phyloP scores from a whole-genome alignment of 495 filamentous ascomycete species.

The Pyronema omphalodes region DNA sequence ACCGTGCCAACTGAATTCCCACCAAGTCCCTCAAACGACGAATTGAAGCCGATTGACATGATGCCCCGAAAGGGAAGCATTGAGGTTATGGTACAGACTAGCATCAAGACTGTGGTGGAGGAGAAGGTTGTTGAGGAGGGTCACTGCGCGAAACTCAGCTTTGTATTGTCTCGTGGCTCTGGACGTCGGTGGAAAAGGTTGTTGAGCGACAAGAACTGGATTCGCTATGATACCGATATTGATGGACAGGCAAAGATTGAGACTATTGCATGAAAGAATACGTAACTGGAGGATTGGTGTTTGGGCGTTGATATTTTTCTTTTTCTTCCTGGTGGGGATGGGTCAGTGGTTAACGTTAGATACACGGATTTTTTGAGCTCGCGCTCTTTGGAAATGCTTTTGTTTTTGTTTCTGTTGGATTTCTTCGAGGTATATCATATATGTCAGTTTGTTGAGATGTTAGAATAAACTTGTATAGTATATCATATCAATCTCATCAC shows the following conservation, averaged over 20 bases:
- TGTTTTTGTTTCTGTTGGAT: too few species aligned
- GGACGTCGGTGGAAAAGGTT: constrained; percentile 53
- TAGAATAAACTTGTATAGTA: too few species aligned
- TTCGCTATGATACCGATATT: background rate
- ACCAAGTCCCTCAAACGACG: constrained; percentile 7
- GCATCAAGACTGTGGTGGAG: constrained; percentile 21
- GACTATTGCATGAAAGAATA: background rate
- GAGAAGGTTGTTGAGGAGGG: constrained; percentile 32
- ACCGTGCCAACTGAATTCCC: constrained; percentile 20
- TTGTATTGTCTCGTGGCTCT: constrained; percentile 72
- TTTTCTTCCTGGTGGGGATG: constrained; percentile 30
- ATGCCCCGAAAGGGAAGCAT: constrained; percentile 11
- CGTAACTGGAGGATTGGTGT: constrained; percentile 24
- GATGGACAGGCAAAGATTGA: background rate
- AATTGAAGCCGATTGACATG: background rate
- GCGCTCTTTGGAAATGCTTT: too few species aligned
- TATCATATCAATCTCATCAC: too few species aligned
- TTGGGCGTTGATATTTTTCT: background rate
- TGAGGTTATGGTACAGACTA: constrained; percentile 19
- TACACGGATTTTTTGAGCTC: background rate
- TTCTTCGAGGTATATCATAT: too few species aligned
- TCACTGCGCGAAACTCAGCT: constrained; percentile 46
- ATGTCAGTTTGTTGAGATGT: too few species aligned
- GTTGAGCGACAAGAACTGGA: constrained; percentile 32
- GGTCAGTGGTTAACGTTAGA: constrained; percentile 7